phyloP scores from a whole-genome alignment of 2,329 filamentous ascomycete species.

The Raffaelea albimanens region DNA sequence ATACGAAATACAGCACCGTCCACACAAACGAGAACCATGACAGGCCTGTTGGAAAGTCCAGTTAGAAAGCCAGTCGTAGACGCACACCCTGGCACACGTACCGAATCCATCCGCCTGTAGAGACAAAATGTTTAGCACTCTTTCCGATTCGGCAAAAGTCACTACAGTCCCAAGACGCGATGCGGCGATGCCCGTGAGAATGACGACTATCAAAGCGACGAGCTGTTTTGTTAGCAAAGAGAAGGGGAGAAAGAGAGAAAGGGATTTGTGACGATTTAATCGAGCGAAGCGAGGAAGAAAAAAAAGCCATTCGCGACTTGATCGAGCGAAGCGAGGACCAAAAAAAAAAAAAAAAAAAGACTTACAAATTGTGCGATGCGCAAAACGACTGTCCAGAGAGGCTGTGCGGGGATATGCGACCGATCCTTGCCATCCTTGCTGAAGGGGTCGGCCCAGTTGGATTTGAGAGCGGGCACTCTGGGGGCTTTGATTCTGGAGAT shows the following conservation, averaged over 20 bases:
- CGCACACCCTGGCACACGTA: not conserved
- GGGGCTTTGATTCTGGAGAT: too few species aligned
- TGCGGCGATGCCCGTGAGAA: conserved; percentile 11
- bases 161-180: conserved; percentile 7
- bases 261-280: too few species aligned
- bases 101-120: not conserved
- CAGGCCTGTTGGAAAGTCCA: conserved; percentile 4
- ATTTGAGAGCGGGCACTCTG: not conserved
- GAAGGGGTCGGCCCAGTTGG: not conserved
- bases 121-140: too few species aligned
- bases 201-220: conserved; percentile 9
- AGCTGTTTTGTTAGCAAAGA: not conserved
- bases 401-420: conserved; percentile 11
- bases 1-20: conserved; percentile 13
- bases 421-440: conserved; percentile 9
- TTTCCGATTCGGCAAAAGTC: too few species aligned
- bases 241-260: too few species aligned
- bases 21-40: conserved; percentile 14
- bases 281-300: too few species aligned
- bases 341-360: not conserved
- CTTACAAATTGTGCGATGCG: conserved; percentile 11
- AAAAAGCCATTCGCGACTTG: too few species aligned
- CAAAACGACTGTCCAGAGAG: conserved; percentile 12
- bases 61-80: not conserved
- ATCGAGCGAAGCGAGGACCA: not conserved